A percentile compares a stretch with the other conserved stretches of the same genome.
Conservation (phyloP, 352 stramenopile genomes). For the Phytopythium boreale region DNA sequence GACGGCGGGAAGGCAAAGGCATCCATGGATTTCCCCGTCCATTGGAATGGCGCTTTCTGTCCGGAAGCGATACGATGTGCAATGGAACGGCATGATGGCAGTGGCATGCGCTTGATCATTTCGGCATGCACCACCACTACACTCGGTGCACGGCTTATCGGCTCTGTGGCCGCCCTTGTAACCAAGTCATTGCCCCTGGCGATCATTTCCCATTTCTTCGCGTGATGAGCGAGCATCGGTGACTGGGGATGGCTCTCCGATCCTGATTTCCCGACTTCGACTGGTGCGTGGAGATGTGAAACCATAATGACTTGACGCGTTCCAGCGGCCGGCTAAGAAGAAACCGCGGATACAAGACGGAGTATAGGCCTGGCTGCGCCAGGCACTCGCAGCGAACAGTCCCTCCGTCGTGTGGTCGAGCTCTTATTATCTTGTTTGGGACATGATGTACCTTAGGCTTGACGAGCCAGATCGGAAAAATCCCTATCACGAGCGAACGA, state of each 20-base stretch:
- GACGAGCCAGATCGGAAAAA: neutral
- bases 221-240: neutral
- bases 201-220: neutral
- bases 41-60: neutral
- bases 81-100: neutral
- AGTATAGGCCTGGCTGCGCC: neutral
- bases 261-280: neutral
- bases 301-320: neutral
- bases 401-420: neutral
- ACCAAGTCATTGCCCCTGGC: neutral
- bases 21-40: neutral
- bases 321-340: neutral
- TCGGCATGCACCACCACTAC: neutral
- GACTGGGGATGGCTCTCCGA: neutral
- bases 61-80: neutral
- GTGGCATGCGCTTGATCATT: neutral
- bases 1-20: neutral
- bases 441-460: neutral
- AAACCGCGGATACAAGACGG: neutral
- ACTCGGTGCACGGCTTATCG: neutral
- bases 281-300: neutral
- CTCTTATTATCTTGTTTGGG: neutral
- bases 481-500: neutral
- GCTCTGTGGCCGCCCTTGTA: too few species aligned
- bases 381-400: neutral